Percentiles rank a stretch among this genome's conserved stretches.
phyloP scores from a whole-genome alignment of 2,329 filamentous ascomycete genomes.

The Arthrinium phaeospermum region DNA sequence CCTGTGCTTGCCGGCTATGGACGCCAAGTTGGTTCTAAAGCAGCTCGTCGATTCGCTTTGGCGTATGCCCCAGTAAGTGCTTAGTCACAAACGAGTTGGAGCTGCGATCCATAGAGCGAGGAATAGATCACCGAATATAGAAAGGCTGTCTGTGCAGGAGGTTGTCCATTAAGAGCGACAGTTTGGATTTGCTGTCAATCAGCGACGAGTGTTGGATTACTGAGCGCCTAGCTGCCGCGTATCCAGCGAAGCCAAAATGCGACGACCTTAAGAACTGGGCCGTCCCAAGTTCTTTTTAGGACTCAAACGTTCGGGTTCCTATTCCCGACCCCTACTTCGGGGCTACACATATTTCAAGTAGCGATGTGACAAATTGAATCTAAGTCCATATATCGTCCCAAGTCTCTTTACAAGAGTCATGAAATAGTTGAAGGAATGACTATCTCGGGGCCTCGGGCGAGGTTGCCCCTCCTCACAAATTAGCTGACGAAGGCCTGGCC shows the following conservation, averaged over 20 bases:
- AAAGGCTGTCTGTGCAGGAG: background rate
- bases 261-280: background rate
- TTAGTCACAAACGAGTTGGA: background rate
- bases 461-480: background rate
- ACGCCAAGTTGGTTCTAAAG: background rate
- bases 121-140: background rate
- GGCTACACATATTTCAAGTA: background rate
- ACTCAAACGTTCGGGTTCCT: background rate
- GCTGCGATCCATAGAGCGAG: constrained; percentile 21
- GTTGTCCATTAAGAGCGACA: background rate
- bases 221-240: background rate
- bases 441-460: background rate
- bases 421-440: background rate
- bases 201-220: background rate
- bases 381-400: no score
- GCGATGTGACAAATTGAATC: no score
- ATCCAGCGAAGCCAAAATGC: background rate
- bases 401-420: background rate
- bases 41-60: background rate
- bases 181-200: background rate
- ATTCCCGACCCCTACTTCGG: background rate
- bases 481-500: background rate
- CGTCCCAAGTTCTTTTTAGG: background rate
- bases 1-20: background rate
- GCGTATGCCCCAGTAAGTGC: background rate